Evolutionary conservation across 805 yeast genomes (phyloP), one percentile per base, ranked within the genome.

Genomic region (Metschnikowia similis): DNA sequence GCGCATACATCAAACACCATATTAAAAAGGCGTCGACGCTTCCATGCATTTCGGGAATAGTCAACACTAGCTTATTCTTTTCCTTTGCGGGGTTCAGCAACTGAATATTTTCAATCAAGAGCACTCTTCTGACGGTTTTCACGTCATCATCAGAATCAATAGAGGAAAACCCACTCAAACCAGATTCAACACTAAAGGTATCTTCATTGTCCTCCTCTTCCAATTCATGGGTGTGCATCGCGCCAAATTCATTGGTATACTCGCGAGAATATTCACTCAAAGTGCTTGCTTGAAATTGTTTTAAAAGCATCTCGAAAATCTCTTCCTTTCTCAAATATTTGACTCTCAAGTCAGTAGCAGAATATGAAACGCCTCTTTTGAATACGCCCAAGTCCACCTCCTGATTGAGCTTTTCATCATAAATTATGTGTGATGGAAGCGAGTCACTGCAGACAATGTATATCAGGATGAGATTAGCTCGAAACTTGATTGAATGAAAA

Each of bases 1-100:
- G 48, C 7, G 76, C 77, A 50, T 74, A 74, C 35, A 71, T 54
- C 5, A 60, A 49, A 55, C 77, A 72, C 77, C 77, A 74, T 4
- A 70, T 60, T 43, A 74, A 64, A 51, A 72, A 73, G 37, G 67
- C 65, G 53, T 72, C 76, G 7, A 69, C 45, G 8, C 75, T 56
- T 5, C 70, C 74, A 37, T 72, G 74, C 2, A 71, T 45, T 47
- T 69, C 74, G 0, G 75, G 74, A 4, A 71, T 56, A 8, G 53
- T 48, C 28, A 72, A 57, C 7, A 51, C 44, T 14, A 74, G 56
- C 41, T 63, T 59, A 45, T 66, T 64, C 30, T 54, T 53, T 41
- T 69, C 70, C 13, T 59, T 57, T 9, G 56, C 57, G 1, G 53
- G 48, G 44, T 73, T 73, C 10, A 57, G 52, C 8, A 72, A 27